Evolutionary conservation across 352 stramenopile genomes (phyloP).

Genomic region (Pythium plurisporium): DNA sequence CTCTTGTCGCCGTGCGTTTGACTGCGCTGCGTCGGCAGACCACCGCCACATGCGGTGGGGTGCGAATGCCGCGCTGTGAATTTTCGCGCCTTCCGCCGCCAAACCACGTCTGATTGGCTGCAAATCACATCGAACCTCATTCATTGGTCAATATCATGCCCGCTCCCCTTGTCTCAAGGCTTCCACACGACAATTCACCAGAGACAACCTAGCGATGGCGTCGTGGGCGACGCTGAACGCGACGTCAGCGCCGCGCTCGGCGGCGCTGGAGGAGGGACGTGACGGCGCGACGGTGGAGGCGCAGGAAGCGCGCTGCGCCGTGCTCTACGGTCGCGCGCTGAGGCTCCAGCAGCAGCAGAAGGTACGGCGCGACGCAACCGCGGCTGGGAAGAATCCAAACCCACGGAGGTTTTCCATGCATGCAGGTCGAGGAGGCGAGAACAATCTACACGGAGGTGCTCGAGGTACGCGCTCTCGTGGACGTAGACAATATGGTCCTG

Average conservation of each 20-base stretch:
- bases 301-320: constrained; percentile 56
- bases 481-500: too few species aligned
- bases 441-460: constrained; percentile 32
- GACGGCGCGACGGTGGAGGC: constrained; percentile 51
- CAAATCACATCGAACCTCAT: neutral
- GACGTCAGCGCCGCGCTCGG: constrained; percentile 19
- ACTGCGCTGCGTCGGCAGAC: too few species aligned
- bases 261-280: constrained; percentile 2
- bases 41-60: too few species aligned
- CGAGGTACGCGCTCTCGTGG: neutral
- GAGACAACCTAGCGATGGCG: constrained; percentile 26
- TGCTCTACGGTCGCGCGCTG: constrained; percentile 61
- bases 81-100: too few species aligned
- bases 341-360: constrained; percentile 57
- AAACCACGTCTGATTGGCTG: neutral
- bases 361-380: too few species aligned
- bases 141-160: neutral
- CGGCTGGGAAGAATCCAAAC: too few species aligned
- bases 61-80: neutral
- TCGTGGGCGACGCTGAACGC: constrained; percentile 71
- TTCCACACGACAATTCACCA: too few species aligned
- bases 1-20: too few species aligned
- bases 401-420: too few species aligned
- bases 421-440: constrained; percentile 29
- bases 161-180: too few species aligned